Evolutionary conservation across 805 yeast genomes (phyloP), one percentile per base, ranked within the genome.

Genomic region (Yarrowia osloensis): DNA sequence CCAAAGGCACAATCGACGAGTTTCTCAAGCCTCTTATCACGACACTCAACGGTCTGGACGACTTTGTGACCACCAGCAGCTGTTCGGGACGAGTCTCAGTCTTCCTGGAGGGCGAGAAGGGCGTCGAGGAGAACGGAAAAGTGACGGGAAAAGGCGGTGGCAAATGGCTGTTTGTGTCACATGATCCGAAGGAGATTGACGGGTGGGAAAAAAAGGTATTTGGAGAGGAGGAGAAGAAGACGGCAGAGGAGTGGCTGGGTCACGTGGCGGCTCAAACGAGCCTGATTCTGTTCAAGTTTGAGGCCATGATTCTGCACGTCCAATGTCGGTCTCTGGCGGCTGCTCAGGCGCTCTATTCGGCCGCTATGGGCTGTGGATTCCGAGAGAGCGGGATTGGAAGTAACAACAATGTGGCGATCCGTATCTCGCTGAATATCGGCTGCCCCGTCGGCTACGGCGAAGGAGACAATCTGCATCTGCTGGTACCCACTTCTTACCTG

Each of bases 71-170:
- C 2, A 91, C 97, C 0, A 89, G 96, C 1, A 88, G 95, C 19
- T 91, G 97, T 71, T 90, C 96, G 0, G 97, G 97, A 2, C 80
- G 97, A 72, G 88, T 91, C 1, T 87, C 94, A 67, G 91, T 91
- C 0, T 91, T 89, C 74, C 77, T 88, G 1, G 97, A 91, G 73
- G 97, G 97, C 2, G 75, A 77, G 11, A 89, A 90, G 71, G 63
- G 62, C 26, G 26, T 70, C 67, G 13, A 74, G 72, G 65, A 59
- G 17, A n/a, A 29, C 24, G 70, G 74, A 2, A 81, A 84, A 71
- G 84, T 88, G 17, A 95, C 96, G 1, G 91, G 96, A 4, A 91
- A 91, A 73, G 97, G 97, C 11, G 90, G 91, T 55, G 97, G 97
- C 0, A 81, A 81, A 67, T 91, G 97, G 97, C 73, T 90, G 13